Evolutionary conservation across 2,329 filamentous ascomycete species (phyloP).

Genomic region (Phialophora verrucosa): DNA sequence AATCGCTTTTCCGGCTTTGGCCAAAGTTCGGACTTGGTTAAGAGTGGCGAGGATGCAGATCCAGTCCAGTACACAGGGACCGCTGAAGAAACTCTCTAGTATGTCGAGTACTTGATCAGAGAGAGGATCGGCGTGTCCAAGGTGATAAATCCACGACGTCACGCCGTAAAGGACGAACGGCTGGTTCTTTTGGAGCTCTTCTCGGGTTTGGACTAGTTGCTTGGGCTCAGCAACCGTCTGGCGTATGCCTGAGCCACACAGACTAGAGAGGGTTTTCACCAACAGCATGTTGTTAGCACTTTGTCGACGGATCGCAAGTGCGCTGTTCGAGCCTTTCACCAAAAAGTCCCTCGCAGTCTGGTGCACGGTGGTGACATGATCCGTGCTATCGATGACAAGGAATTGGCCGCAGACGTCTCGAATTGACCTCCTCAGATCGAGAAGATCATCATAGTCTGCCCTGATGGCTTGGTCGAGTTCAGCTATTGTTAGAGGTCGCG

Average conservation of each 20-base stretch:
- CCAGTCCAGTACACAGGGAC: conserved; percentile 44
- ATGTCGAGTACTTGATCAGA: conserved; percentile 16
- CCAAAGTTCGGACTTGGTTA: conserved; percentile 40
- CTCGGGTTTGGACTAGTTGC: background rate
- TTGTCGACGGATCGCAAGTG: conserved; percentile 16
- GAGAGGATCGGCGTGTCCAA: conserved; percentile 10
- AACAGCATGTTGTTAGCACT: conserved; percentile 14
- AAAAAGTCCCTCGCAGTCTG: conserved; percentile 41
- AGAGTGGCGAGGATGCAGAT: conserved; percentile 42
- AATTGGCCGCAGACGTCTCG: conserved; percentile 42
- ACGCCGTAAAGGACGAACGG: conserved; percentile 30
- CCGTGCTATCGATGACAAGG: conserved; percentile 38
- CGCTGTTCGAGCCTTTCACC: background rate
- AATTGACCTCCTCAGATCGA: conserved; percentile 39
- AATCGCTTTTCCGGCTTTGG: conserved; percentile 41
- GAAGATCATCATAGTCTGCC: conserved; percentile 33
- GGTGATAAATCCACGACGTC: conserved; percentile 35
- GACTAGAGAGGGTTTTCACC: conserved; percentile 15
- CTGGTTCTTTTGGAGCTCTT: conserved; percentile 7
- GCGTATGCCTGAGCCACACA: background rate
- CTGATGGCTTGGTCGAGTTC: conserved; percentile 41
- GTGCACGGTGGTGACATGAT: conserved; percentile 40
- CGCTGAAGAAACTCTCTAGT: conserved; percentile 28
- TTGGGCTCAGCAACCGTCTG: background rate
- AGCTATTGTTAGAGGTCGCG: conserved; percentile 37